phyloP scores from a whole-genome alignment of 192 early-diverging fungal species.

The Backusella parvicylindrica region DNA sequence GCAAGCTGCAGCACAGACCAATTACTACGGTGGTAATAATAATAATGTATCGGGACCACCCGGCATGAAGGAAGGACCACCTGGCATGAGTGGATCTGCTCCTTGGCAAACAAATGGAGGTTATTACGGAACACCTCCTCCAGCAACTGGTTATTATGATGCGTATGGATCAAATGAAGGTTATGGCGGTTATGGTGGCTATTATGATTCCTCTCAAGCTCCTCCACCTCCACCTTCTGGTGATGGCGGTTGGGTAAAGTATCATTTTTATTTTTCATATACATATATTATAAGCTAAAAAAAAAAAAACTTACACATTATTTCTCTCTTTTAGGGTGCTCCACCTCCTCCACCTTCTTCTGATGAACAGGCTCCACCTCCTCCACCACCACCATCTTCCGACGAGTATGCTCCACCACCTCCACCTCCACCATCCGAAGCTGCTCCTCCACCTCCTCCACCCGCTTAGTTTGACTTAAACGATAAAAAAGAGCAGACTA shows the following conservation, averaged over 20 bases:
- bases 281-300: not conserved
- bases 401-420: constrained; percentile 28
- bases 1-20: constrained; percentile 15
- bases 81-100: constrained; percentile 16
- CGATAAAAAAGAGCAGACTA: not conserved
- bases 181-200: constrained; percentile 4
- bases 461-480: constrained; percentile 3
- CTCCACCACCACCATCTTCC: constrained; percentile 35
- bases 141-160: constrained; percentile 1
- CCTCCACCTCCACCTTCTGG: constrained; percentile 24
- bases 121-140: not conserved
- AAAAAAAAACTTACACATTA: not conserved
- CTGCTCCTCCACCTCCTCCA: constrained; percentile 39
- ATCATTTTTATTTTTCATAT: not conserved
- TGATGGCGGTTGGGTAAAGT: not conserved
- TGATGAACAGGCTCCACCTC: constrained; percentile 14
- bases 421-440: constrained; percentile 34
- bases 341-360: not conserved
- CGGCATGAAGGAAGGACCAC: not conserved
- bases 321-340: not conserved
- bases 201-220: constrained; percentile 30
- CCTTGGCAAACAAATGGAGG: constrained; percentile 25
- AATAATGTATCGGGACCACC: not conserved
- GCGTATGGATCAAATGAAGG: not conserved
- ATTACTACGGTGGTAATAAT: constrained; percentile 5